Percentiles rank a stretch among this genome's conserved stretches.
These are phyloP conservation scores for Amaranthus cruentus DNA, from an alignment of 148 eudicot species.

Conservation along the genomic window DNA sequence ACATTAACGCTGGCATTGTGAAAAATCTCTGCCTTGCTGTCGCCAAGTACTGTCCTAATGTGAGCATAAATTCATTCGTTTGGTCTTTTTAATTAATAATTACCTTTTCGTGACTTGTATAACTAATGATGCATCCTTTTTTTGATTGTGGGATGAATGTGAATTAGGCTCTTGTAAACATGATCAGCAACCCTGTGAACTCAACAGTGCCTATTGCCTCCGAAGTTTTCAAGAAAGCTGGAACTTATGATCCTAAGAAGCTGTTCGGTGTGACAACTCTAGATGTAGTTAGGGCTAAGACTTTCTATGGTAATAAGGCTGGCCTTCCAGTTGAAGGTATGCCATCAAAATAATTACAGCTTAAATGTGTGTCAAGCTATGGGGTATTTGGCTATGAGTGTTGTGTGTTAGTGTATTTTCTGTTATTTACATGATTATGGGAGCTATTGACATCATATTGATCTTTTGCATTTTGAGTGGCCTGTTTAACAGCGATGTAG, in stretches of 20 bases:
- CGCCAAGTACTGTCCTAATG: conserved; percentile 86
- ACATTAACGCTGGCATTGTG: conserved; percentile 97
- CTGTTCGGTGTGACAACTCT: conserved; percentile 93
- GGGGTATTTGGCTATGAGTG: no score
- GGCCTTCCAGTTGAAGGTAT: conserved; percentile 63
- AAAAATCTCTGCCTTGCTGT: conserved; percentile 67
- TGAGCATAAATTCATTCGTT: conserved; percentile 26
- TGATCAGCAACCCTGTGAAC: conserved; percentile 94
- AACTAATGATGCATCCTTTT: neutral
- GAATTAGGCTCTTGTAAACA: conserved; percentile 71
- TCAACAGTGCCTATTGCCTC: conserved; percentile 94
- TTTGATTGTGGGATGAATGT: conserved; percentile 4
- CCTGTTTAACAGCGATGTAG: neutral
- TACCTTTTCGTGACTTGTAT: neutral
- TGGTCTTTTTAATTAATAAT: neutral
- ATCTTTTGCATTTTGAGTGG: neutral
- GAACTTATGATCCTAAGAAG: conserved; percentile 77
- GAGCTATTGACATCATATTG: neutral
- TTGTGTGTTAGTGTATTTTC: no score
- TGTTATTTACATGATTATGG: neutral
- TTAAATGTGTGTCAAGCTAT: neutral
- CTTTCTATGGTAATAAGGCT: conserved; percentile 85
- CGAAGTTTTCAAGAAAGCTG: conserved; percentile 87
- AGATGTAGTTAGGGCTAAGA: conserved; percentile 88
- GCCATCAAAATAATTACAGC: neutral